phyloP scores from a whole-genome alignment of 805 yeast genomes.

The Wickerhamomyces subpelliculosus region DNA sequence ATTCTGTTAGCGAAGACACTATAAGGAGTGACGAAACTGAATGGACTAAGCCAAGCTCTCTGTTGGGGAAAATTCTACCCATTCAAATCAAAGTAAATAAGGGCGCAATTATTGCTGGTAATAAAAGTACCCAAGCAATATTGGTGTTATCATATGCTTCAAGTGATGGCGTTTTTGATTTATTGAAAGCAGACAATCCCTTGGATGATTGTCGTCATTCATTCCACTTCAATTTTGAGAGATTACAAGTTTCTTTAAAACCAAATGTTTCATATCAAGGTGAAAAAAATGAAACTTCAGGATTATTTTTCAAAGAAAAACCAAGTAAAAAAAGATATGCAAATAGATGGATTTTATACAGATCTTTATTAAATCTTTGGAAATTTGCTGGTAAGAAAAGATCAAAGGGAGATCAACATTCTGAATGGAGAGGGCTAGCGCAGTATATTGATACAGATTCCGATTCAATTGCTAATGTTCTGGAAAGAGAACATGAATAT shows the following conservation, averaged over 20 bases:
- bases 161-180: slow-evolving; percentile 54
- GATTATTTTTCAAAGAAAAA: neutral
- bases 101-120: slow-evolving; percentile 77
- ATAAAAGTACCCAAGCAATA: slow-evolving; percentile 67
- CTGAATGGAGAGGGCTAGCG: slow-evolving; percentile 67
- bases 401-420: neutral
- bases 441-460: slow-evolving; percentile 49
- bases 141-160: slow-evolving; percentile 52
- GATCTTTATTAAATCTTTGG: slow-evolving; percentile 3
- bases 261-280: slow-evolving; percentile 64
- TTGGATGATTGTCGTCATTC: slow-evolving; percentile 52
- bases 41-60: neutral
- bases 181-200: slow-evolving; percentile 36
- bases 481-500: slow-evolving; percentile 55
- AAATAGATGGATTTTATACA: slow-evolving; percentile 2
- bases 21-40: slow-evolving; percentile 3
- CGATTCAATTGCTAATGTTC: slow-evolving; percentile 25
- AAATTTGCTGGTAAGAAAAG: slow-evolving; percentile 1
- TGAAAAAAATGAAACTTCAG: slow-evolving; percentile 10
- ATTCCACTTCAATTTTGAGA: slow-evolving; percentile 37
- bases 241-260: slow-evolving; percentile 53
- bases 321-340: neutral
- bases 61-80: slow-evolving; percentile 45
- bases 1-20: slow-evolving; percentile 10
- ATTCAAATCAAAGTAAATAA: slow-evolving; percentile 49